phyloP scores from a whole-genome alignment of 192 early-diverging fungal species.

The Powellomyces hirtus region DNA sequence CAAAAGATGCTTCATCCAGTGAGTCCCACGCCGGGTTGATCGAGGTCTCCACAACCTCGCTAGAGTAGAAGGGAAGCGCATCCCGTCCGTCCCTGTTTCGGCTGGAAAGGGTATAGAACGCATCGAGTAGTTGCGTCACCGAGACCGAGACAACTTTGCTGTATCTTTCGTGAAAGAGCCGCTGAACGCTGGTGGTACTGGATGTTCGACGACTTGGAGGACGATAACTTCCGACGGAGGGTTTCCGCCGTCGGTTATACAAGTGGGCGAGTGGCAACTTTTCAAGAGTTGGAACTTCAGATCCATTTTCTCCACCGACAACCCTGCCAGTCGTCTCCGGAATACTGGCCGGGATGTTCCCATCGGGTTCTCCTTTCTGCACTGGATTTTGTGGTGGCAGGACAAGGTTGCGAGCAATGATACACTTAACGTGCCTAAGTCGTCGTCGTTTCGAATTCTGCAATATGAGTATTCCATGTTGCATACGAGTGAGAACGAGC shows the following conservation, averaged over 20 bases:
- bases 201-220: neutral
- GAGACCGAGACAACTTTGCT: slow-evolving; percentile 6
- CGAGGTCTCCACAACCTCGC: slow-evolving; percentile 14
- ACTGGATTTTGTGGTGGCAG: neutral
- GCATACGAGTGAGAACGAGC: neutral
- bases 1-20: neutral
- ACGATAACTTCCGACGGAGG: neutral
- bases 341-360: neutral
- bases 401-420: neutral
- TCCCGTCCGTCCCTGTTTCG: neutral
- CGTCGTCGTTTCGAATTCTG: neutral
- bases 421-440: neutral
- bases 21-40: slow-evolving; percentile 19
- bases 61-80: slow-evolving; percentile 5
- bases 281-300: neutral
- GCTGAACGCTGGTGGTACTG: slow-evolving; percentile 9
- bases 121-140: neutral
- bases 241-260: slow-evolving; percentile 7
- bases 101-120: slow-evolving; percentile 24
- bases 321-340: neutral
- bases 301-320: neutral
- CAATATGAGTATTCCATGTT: neutral
- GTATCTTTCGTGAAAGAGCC: slow-evolving; percentile 29
- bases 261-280: neutral
- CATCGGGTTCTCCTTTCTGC: neutral